Evolutionary conservation across 345 rosid species (phyloP).

Genomic region (Bruguiera parviflora): DNA sequence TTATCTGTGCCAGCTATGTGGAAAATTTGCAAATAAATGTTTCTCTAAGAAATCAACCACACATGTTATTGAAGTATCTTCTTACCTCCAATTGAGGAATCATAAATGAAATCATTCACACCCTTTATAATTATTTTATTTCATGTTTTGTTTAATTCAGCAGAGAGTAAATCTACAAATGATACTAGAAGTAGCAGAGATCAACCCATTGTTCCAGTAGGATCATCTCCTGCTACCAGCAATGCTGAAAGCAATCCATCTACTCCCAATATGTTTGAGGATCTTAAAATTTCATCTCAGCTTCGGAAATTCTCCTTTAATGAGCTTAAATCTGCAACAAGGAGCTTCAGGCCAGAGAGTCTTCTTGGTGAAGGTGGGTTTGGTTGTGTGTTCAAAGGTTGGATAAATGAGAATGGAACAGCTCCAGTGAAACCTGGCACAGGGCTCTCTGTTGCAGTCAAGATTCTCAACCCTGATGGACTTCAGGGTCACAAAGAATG

Average conservation of each 20-base stretch:
- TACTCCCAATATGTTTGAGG: constrained; percentile 14
- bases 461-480: constrained; percentile 88
- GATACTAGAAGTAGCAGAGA: constrained; percentile 19
- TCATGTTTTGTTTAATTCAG: constrained; percentile 17
- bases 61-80: not conserved
- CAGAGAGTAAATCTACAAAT: constrained; percentile 23
- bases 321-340: constrained; percentile 25
- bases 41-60: not conserved
- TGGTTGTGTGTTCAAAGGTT: constrained; percentile 93
- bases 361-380: constrained; percentile 51
- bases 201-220: constrained; percentile 14
- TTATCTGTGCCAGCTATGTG: no score
- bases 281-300: constrained; percentile 24
- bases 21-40: no score
- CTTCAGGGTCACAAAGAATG: constrained; percentile 98
- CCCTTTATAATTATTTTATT: not conserved
- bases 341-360: constrained; percentile 27
- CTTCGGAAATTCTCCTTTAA: constrained; percentile 22
- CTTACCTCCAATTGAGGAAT: not conserved
- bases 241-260: constrained; percentile 19
- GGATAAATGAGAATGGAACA: constrained; percentile 90
- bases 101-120: no score
- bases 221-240: constrained; percentile 22
- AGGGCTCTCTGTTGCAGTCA: constrained; percentile 86
- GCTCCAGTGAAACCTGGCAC: constrained; percentile 89